Evolutionary conservation across 495 filamentous ascomycete genomes (phyloP).

Genomic region (Cairneyella variabilis): DNA sequence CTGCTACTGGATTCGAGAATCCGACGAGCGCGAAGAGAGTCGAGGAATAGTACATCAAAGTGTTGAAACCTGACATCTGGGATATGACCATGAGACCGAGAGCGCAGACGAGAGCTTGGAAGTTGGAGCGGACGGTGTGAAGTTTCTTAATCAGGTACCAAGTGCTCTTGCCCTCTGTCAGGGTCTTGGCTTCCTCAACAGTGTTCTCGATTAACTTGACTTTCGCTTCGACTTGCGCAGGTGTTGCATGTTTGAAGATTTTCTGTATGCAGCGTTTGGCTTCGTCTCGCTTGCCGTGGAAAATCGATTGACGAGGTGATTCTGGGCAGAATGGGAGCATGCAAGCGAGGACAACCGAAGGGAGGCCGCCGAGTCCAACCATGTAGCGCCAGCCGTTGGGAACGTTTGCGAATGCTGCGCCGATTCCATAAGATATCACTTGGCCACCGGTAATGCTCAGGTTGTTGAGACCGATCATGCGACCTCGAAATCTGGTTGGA

Average conservation of each 20-base stretch:
- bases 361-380: slow-evolving; percentile 43
- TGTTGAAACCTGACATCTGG: slow-evolving; percentile 44
- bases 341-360: slow-evolving; percentile 37
- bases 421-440: slow-evolving; percentile 44
- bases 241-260: slow-evolving; percentile 35
- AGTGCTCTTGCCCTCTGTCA: slow-evolving; percentile 29
- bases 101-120: slow-evolving; percentile 34
- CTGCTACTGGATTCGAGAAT: slow-evolving; percentile 44
- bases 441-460: slow-evolving; percentile 51
- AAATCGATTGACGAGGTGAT: slow-evolving; percentile 47
- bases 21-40: slow-evolving; percentile 49
- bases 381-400: slow-evolving; percentile 45
- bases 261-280: slow-evolving; percentile 31
- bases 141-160: slow-evolving; percentile 41
- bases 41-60: slow-evolving; percentile 46
- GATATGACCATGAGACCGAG: slow-evolving; percentile 28
- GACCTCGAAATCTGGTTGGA: slow-evolving; percentile 44
- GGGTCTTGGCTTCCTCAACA: slow-evolving; percentile 34
- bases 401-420: slow-evolving; percentile 43
- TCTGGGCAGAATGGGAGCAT: slow-evolving; percentile 45
- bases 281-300: slow-evolving; percentile 37
- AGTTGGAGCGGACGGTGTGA: slow-evolving; percentile 35
- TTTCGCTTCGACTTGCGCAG: slow-evolving; percentile 34
- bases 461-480: slow-evolving; percentile 51
- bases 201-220: slow-evolving; percentile 32